Percentiles rank a stretch among this genome's conserved stretches.
Conservation (phyloP, 768 basidiomycete genomes). For the Suillus weaverae region DNA sequence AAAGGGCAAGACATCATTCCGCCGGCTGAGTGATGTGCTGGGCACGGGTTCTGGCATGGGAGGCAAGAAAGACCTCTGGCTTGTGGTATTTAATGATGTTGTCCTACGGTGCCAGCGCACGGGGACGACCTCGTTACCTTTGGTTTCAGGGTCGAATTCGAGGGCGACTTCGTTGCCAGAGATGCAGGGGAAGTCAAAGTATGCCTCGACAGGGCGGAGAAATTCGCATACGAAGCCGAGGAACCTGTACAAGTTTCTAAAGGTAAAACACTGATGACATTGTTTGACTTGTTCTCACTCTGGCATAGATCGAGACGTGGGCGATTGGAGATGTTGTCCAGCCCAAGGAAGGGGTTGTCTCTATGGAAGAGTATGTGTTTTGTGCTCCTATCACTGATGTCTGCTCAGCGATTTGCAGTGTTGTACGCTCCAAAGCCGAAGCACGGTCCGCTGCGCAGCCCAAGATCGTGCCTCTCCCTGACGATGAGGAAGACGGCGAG, state of each 20-base stretch:
- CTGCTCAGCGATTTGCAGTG: conserved; percentile 39
- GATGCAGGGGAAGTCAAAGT: conserved; percentile 78
- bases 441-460: conserved; percentile 59
- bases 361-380: conserved; percentile 84
- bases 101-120: conserved; percentile 88
- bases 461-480: conserved; percentile 65
- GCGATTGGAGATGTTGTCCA: conserved; percentile 75
- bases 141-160: conserved; percentile 66
- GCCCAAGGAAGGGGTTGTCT: conserved; percentile 76
- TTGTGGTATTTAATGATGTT: conserved; percentile 95
- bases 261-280: conserved; percentile 43
- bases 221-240: conserved; percentile 78
- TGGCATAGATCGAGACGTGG: conserved; percentile 79
- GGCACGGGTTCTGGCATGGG: conserved; percentile 53
- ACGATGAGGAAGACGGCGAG: conserved; percentile 55
- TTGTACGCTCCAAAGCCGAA: conserved; percentile 68
- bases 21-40: conserved; percentile 87
- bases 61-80: conserved; percentile 87
- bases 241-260: conserved; percentile 92
- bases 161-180: conserved; percentile 82
- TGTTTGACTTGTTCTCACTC: neutral
- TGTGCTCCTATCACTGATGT: conserved; percentile 11
- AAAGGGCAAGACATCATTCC: conserved; percentile 84
- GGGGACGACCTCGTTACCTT: conserved; percentile 82
- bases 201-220: conserved; percentile 77